These are phyloP conservation scores for Alternaria arbusti DNA, from an alignment of 2,329 filamentous ascomycete genomes.

Conservation along the genomic window DNA sequence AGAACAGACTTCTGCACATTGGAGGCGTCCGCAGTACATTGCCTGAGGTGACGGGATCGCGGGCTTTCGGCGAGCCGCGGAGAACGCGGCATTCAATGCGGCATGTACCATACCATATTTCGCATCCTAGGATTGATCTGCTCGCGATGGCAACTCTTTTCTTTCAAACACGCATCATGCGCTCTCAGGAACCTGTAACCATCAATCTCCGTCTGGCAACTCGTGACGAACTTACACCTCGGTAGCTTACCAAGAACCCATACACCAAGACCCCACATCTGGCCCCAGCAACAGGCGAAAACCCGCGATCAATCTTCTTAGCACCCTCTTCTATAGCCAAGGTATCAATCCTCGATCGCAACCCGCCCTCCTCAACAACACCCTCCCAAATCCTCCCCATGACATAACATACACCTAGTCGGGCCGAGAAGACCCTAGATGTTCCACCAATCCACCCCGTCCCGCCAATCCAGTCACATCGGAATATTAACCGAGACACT, in stretches of 20 bases:
- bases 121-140: neutral
- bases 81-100: neutral
- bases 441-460: slow-evolving; percentile 10
- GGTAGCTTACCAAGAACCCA: neutral
- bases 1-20: neutral
- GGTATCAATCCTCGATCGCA: neutral
- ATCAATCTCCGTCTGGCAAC: neutral
- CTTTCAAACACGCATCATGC: neutral
- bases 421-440: slow-evolving; percentile 4
- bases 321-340: neutral
- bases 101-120: neutral
- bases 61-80: neutral
- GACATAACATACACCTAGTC: neutral
- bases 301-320: neutral
- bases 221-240: neutral
- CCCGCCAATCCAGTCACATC: neutral
- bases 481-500: neutral
- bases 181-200: neutral
- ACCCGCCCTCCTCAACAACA: neutral
- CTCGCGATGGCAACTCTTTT: neutral
- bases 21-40: neutral
- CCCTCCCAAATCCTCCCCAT: neutral
- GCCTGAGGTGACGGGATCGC: neutral
- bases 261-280: neutral
- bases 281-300: neutral